Conservation (phyloP, 176 grass and related monocot genomes). For the Zea luxurians region DNA sequence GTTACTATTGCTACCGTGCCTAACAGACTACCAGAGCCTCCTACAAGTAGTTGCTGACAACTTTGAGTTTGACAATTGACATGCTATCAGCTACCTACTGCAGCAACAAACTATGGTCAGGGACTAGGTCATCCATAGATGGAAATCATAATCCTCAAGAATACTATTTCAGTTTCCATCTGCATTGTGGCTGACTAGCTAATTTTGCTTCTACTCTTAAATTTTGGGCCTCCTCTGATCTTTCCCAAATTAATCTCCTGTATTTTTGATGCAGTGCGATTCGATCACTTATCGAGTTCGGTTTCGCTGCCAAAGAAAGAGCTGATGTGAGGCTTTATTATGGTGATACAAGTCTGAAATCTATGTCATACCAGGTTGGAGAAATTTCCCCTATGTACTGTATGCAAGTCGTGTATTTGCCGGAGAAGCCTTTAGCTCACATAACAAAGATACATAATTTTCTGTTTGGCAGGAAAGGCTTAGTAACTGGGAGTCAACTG, state of each 20-base stretch:
- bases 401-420: conserved; percentile 22
- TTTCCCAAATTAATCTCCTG: conserved; percentile 13
- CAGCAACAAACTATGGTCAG: not conserved
- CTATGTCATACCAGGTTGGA: conserved; percentile 64
- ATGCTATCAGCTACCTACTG: not conserved
- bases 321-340: conserved; percentile 92
- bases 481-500: conserved; percentile 66
- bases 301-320: conserved; percentile 67
- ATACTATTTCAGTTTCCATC: not conserved
- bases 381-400: not conserved
- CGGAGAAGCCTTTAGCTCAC: not conserved
- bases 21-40: not conserved
- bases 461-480: conserved; percentile 60
- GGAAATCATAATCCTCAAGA: conserved; percentile 6
- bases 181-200: not conserved
- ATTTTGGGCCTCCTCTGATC: not conserved
- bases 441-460: not conserved
- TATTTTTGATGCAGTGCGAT: conserved; percentile 63
- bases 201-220: conserved; percentile 4
- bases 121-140: not conserved
- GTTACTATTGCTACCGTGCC: conserved; percentile 1
- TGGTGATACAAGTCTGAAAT: conserved; percentile 71
- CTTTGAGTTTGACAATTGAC: not conserved
- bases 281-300: conserved; percentile 79
- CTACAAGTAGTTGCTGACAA: not conserved